Evolutionary conservation across 345 rosid species (phyloP).

Genomic region (Citrus medica): DNA sequence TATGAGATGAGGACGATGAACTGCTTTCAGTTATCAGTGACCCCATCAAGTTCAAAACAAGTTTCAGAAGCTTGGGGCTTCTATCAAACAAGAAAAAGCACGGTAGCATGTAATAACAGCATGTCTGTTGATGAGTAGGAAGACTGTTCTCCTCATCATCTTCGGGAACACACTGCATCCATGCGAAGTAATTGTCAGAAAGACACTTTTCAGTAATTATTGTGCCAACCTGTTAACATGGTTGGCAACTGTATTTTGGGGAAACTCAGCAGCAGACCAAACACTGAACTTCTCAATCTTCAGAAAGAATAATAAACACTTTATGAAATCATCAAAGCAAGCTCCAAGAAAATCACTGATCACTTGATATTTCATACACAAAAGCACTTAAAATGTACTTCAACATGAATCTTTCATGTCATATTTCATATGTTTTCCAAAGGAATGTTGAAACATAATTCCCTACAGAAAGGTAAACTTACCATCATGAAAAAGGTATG

Average conservation of each 20-base stretch:
- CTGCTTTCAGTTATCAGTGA: constrained; percentile 33
- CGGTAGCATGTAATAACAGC: constrained; percentile 50
- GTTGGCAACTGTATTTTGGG: neutral
- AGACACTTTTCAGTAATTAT: neutral
- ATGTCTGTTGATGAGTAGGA: constrained; percentile 18
- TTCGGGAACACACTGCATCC: constrained; percentile 52
- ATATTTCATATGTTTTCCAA: neutral
- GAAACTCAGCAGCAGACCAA: neutral
- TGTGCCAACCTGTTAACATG: neutral
- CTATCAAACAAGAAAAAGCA: constrained; percentile 61
- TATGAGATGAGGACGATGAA: constrained; percentile 18
- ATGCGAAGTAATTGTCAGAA: neutral
- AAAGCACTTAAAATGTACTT: neutral
- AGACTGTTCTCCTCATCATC: constrained; percentile 31
- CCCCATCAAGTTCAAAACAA: constrained; percentile 42
- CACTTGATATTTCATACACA: neutral
- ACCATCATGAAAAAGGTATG: neutral
- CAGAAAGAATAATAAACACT: neutral
- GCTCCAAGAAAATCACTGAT: neutral
- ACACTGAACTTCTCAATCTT: neutral
- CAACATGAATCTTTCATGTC: neutral
- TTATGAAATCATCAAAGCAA: neutral
- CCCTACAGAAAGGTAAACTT: neutral
- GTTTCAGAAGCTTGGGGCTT: constrained; percentile 43
- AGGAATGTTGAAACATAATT: neutral